Evolutionary conservation across 1,284 basidiomycete species (phyloP).

Genomic region (Rhodotorula sp.): DNA sequence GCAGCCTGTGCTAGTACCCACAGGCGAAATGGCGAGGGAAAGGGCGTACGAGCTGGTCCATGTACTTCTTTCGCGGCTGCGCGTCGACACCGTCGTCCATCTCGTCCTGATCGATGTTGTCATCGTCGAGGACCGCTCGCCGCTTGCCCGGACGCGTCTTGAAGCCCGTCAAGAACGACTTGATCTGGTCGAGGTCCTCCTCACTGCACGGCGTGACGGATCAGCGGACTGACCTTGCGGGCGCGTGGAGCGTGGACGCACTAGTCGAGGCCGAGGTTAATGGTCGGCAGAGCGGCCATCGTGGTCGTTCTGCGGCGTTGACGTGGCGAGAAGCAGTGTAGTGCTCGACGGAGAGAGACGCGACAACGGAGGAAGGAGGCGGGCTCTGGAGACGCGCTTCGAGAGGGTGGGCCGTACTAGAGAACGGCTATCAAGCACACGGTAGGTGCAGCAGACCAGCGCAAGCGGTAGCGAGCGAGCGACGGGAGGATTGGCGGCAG

Average conservation of each 20-base stretch:
- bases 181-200: conserved; percentile 60
- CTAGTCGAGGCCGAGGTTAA: conserved; percentile 60
- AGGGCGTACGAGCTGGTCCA: conserved; percentile 75
- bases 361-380: not conserved
- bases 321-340: not conserved
- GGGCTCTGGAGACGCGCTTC: not conserved
- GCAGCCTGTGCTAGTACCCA: not conserved
- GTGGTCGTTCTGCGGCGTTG: not conserved
- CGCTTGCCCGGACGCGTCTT: conserved; percentile 44
- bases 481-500: not conserved
- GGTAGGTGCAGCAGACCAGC: not conserved
- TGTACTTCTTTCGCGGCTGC: conserved; percentile 69
- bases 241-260: conserved; percentile 42
- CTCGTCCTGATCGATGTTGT: conserved; percentile 65
- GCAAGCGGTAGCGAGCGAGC: not conserved
- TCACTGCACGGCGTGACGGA: conserved; percentile 56
- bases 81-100: conserved; percentile 50
- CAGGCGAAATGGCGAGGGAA: not conserved
- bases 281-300: conserved; percentile 55
- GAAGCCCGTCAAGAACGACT: conserved; percentile 67
- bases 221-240: not conserved
- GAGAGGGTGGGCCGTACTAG: not conserved
- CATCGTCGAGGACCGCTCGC: conserved; percentile 51
- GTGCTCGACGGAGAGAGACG: not conserved
- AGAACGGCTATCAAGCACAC: not conserved